Percentiles rank a stretch among this genome's conserved stretches.
Evolutionary conservation across 768 basidiomycete genomes (phyloP).

Genomic region (Rubroboletus pulcherrimus): DNA sequence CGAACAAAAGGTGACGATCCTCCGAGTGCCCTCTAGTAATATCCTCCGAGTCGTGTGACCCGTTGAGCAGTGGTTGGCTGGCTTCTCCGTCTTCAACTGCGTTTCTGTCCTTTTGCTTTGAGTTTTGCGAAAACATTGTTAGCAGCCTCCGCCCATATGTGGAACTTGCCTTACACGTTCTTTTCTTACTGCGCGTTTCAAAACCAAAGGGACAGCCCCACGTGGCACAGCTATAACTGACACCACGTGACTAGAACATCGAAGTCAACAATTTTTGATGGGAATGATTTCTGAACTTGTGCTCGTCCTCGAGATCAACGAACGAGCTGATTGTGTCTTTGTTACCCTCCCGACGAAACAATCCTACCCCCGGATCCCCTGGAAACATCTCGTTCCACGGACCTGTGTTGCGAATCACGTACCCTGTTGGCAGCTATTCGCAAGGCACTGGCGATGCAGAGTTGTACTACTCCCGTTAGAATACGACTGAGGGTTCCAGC

Average conservation of each 20-base stretch:
- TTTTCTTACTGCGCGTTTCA: not conserved
- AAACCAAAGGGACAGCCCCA: not conserved
- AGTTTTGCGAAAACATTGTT: slow-evolving; percentile 30
- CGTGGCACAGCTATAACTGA: slow-evolving; percentile 2
- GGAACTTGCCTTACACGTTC: slow-evolving; percentile 6
- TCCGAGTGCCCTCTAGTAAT: slow-evolving; percentile 27
- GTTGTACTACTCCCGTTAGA: too few species aligned
- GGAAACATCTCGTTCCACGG: too few species aligned
- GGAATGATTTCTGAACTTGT: not conserved
- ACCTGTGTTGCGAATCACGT: too few species aligned
- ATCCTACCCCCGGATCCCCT: too few species aligned
- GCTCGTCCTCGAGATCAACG: not conserved
- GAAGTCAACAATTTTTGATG: not conserved
- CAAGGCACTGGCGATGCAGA: too few species aligned
- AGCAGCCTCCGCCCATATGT: slow-evolving; percentile 16
- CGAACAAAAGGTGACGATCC: slow-evolving; percentile 44
- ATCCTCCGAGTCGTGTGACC: slow-evolving; percentile 36
- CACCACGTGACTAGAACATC: slow-evolving; percentile 22
- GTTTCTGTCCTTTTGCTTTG: slow-evolving; percentile 29
- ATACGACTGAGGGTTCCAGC: too few species aligned
- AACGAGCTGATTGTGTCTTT: not conserved
- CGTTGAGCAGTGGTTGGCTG: slow-evolving; percentile 55
- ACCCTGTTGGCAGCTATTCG: too few species aligned
- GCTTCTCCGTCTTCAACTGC: slow-evolving; percentile 36
- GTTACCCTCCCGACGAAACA: too few species aligned